These are phyloP conservation scores for Syzygium jambos DNA, from an alignment of 345 rosid species.

Conservation along the genomic window DNA sequence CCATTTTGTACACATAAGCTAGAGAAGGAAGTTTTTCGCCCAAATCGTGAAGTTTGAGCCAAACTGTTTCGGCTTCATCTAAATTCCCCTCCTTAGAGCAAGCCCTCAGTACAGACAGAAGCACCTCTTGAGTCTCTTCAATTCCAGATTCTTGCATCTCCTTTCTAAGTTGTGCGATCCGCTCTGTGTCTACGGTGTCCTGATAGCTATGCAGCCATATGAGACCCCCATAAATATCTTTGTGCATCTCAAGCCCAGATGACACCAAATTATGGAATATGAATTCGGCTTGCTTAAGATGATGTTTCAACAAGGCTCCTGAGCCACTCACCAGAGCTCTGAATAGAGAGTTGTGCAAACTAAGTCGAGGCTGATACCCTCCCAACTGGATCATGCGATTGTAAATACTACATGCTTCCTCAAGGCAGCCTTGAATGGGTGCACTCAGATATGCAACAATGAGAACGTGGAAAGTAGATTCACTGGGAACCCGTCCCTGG, in stretches of 20 bases:
- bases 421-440: conserved; percentile 53
- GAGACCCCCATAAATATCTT: conserved; percentile 57
- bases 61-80: conserved; percentile 57
- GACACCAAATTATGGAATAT: conserved; percentile 70
- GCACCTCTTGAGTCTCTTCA: conserved; percentile 50
- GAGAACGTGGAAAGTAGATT: conserved; percentile 79
- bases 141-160: conserved; percentile 61
- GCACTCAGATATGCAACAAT: conserved; percentile 72
- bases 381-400: conserved; percentile 91
- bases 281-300: conserved; percentile 79
- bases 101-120: conserved; percentile 64
- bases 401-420: conserved; percentile 77
- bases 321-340: conserved; percentile 56
- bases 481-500: conserved; percentile 87
- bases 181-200: conserved; percentile 45
- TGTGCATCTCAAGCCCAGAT: conserved; percentile 57
- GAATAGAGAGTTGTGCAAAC: conserved; percentile 74
- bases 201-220: conserved; percentile 89
- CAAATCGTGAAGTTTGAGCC: conserved; percentile 39
- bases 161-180: conserved; percentile 42
- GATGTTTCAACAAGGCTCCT: conserved; percentile 39
- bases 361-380: conserved; percentile 62
- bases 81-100: conserved; percentile 57
- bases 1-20: conserved; percentile 75
- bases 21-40: conserved; percentile 42